Evolutionary conservation across 2,329 filamentous ascomycete species (phyloP), one percentile per base, ranked within the genome.

Genomic region (Fusarium sarcochroum): DNA sequence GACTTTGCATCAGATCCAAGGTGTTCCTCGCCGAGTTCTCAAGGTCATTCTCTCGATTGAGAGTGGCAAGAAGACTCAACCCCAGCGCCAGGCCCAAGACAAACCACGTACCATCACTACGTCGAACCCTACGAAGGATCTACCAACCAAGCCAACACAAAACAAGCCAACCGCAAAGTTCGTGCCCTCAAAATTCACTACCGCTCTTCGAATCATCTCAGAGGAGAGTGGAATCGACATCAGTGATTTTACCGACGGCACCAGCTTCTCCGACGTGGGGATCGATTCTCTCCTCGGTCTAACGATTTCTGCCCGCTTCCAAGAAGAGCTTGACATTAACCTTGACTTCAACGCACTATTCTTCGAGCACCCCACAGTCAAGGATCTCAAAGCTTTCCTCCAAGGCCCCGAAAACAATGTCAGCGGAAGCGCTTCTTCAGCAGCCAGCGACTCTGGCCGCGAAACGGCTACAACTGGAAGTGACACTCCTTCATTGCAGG

Each of bases 211-310:
- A 0, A 72, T 72, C 21, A 71, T 72, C 17, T 63, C 69, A 0
- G 69, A 72, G 6, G 69, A 72, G n/a, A 72, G 69, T 6, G 69
- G 69, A 0, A 48, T 72, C 4, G 67, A 67, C 2, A 14, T 67
- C 2, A 42, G 63, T 46, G 87, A 89, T 71, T 79, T 89, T 4
- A 84, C 81, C 2, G 86, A 89, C 69, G 84, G 85, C 66, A 85
- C 86, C 14, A 82, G 81, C 45, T 89, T 89, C 71, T 77, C 81
- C 5, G 86, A 89, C 63, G 80, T 89, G 4, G 87, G 87, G 23
- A 84, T 89, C 17, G 87, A 90, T 72, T 89, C 87, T 2, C 80
- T 90, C n/a, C 86, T 90, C 80, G 83, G 85, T 2, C 77, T 90
- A 21, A 87, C 85, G 7, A 85, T 90, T 42, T 82, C 82, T 25